Conservation (phyloP, 371 early-diverging fungal genomes). For the Choanephora cucurbitarum region DNA sequence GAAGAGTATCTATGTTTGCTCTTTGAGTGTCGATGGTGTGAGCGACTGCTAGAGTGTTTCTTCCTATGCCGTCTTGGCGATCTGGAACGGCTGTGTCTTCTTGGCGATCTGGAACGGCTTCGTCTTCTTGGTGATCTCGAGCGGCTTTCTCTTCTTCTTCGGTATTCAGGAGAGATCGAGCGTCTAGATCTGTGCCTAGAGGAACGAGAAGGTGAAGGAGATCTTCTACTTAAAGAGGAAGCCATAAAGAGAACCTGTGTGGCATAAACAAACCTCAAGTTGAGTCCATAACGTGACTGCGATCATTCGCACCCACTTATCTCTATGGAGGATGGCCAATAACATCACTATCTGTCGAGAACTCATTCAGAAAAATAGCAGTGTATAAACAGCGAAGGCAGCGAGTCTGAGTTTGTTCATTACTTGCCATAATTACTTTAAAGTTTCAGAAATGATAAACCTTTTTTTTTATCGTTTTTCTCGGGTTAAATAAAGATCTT, state of each 20-base stretch:
- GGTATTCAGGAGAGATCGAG: background rate
- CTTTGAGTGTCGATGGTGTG: background rate
- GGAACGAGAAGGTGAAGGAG: slow-evolving; percentile 4
- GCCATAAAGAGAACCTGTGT: background rate
- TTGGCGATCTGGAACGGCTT: background rate
- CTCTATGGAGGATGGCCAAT: too few relatives aligned
- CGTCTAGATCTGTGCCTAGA: background rate
- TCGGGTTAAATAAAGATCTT: too few relatives aligned
- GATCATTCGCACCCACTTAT: too few relatives aligned
- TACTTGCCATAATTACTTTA: too few relatives aligned
- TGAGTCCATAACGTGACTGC: background rate
- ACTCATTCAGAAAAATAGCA: too few relatives aligned
- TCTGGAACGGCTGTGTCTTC: slow-evolving; percentile 2
- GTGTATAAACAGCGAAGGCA: too few relatives aligned
- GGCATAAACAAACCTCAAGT: background rate
- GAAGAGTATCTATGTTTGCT: background rate
- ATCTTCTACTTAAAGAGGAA: background rate
- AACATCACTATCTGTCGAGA: too few relatives aligned
- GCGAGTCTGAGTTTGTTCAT: too few relatives aligned
- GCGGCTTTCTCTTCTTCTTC: background rate
- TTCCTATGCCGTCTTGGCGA: slow-evolving; percentile 5
- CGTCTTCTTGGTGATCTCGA: background rate
- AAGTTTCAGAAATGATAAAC: too few relatives aligned
- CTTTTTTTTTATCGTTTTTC: too few relatives aligned
- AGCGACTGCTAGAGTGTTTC: background rate